phyloP scores from a whole-genome alignment of 148 eudicot genomes.

The Vaccinium myrtillus region DNA sequence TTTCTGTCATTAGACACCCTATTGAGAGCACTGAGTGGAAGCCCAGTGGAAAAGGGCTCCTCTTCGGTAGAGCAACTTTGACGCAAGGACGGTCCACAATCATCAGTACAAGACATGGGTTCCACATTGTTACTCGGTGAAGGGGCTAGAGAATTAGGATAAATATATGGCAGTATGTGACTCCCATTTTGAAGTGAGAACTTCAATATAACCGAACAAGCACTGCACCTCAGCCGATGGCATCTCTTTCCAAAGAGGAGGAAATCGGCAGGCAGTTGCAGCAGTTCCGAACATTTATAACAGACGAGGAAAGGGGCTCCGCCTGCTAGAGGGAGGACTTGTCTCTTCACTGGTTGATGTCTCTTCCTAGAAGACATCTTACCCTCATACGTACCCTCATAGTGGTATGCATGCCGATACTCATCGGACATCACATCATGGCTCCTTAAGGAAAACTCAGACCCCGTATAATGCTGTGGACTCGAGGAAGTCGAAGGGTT shows the following conservation, averaged over 20 bases:
- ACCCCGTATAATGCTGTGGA: conserved; percentile 32
- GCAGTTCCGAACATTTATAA: conserved; percentile 46
- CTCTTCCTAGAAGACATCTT: conserved; percentile 45
- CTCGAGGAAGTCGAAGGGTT: conserved; percentile 32
- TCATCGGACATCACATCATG: conserved; percentile 37
- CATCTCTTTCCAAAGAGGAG: conserved; percentile 48
- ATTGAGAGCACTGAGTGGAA: conserved; percentile 13
- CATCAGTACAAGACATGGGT: conserved; percentile 38
- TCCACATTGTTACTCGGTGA: conserved; percentile 31
- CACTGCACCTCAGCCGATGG: conserved; percentile 62
- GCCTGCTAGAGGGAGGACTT: conserved; percentile 57
- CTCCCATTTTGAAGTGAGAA: conserved; percentile 44
- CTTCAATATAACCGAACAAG: conserved; percentile 54
- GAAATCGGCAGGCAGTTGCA: conserved; percentile 69
- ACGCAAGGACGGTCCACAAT: conserved; percentile 30
- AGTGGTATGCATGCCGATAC: conserved; percentile 31
- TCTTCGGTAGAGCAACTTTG: conserved; percentile 33
- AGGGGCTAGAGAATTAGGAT: conserved; percentile 31
- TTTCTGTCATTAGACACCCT: conserved; percentile 21
- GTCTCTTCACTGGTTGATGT: conserved; percentile 36
- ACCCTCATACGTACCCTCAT: conserved; percentile 32
- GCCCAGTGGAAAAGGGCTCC: conserved; percentile 20
- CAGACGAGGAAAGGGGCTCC: conserved; percentile 73
- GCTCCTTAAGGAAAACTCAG: conserved; percentile 34
- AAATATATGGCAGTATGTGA: conserved; percentile 37